Conservation (phyloP, 2,329 filamentous ascomycete species). For the Arthrobotrys sphaeroides region DNA sequence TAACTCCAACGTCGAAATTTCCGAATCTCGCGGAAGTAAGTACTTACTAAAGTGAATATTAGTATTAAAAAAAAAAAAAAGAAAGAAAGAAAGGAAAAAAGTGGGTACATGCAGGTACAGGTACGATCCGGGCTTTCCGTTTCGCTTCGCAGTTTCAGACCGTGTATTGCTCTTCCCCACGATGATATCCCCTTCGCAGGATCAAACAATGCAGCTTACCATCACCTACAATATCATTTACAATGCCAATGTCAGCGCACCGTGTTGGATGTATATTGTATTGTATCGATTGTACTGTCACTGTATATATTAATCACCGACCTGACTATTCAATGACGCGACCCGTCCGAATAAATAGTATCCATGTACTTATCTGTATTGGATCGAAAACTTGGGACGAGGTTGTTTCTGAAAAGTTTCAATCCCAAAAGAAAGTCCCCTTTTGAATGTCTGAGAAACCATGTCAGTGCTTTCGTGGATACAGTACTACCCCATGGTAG, state of each 20-base stretch:
- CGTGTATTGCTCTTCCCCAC: neutral
- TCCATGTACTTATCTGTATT: too few species aligned
- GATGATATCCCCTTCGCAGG: conserved; percentile 8
- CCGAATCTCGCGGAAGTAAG: conserved; percentile 2
- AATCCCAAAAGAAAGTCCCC: conserved; percentile 7
- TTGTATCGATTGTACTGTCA: too few species aligned
- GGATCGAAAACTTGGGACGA: conserved; percentile 2
- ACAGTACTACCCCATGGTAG: too few species aligned
- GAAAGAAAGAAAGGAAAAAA: neutral
- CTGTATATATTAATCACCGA: too few species aligned
- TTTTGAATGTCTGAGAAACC: conserved; percentile 16
- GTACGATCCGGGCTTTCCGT: conserved; percentile 26
- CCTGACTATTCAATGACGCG: too few species aligned
- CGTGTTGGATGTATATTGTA: too few species aligned
- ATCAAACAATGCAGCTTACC: conserved; percentile 35
- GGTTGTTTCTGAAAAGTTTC: conserved; percentile 8
- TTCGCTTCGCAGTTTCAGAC: conserved; percentile 14
- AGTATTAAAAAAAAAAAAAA: neutral
- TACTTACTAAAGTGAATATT: neutral
- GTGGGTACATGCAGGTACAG: conserved; percentile 11
- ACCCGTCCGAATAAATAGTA: too few species aligned
- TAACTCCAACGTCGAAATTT: conserved; percentile 9
- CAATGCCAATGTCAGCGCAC: too few species aligned
- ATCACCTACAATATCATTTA: neutral
- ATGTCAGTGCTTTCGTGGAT: too few species aligned